Conservation (phyloP, 805 yeast species). For the Hanseniaspora valbyensis region DNA sequence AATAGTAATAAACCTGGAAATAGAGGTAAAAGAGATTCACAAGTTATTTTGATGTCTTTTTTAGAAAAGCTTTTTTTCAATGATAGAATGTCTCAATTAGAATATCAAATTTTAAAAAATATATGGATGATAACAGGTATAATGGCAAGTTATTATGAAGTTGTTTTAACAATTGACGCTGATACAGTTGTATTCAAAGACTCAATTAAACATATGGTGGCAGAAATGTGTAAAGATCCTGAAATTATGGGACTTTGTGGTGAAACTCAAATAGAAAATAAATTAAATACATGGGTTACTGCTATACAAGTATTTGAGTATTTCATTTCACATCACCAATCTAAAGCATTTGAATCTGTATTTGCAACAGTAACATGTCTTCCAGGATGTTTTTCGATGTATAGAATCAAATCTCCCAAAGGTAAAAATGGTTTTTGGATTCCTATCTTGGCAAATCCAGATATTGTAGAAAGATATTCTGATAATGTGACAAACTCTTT, state of each 20-base stretch:
- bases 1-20: constrained; percentile 68
- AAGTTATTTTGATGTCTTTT: constrained; percentile 80
- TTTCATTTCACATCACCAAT: constrained; percentile 85
- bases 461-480: constrained; percentile 81
- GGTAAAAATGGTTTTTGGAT: constrained; percentile 77
- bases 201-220: constrained; percentile 78
- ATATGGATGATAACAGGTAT: constrained; percentile 79
- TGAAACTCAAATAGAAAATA: constrained; percentile 83
- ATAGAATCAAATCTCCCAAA: constrained; percentile 82
- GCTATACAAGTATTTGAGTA: constrained; percentile 90
- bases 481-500: constrained; percentile 76
- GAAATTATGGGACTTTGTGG: constrained; percentile 88
- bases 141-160: constrained; percentile 72
- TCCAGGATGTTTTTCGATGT: constrained; percentile 91
- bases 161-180: constrained; percentile 86
- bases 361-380: constrained; percentile 91
- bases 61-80: constrained; percentile 78
- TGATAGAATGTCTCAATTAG: constrained; percentile 88
- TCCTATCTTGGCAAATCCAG: constrained; percentile 85
- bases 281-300: constrained; percentile 75
- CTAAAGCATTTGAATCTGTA: constrained; percentile 89
- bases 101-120: constrained; percentile 59
- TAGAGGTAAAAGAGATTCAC: constrained; percentile 94
- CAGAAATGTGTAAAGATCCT: constrained; percentile 80
- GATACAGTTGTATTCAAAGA: constrained; percentile 85